Conservation (phyloP, 371 early-diverging fungal species). For the Lichtheimia corymbifera region DNA sequence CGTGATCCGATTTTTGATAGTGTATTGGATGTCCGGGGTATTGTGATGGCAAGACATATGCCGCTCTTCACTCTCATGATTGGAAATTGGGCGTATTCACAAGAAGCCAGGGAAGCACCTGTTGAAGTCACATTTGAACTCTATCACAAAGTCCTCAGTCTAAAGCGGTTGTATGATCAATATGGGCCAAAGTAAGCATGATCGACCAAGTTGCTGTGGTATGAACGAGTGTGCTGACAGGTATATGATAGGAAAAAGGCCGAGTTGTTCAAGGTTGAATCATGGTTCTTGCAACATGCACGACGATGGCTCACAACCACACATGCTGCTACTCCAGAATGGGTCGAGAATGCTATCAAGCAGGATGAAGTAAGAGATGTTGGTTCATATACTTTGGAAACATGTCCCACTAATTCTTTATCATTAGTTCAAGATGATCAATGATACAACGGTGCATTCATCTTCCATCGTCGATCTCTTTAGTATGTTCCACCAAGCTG, state of each 20-base stretch:
- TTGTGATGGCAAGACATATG: slow-evolving; percentile 55
- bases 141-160: slow-evolving; percentile 50
- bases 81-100: slow-evolving; percentile 52
- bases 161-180: slow-evolving; percentile 51
- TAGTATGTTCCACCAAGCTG: slow-evolving; percentile 75
- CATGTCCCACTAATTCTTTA: slow-evolving; percentile 7
- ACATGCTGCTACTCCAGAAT: slow-evolving; percentile 56
- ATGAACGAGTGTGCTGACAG: not conserved
- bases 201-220: no score
- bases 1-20: slow-evolving; percentile 11
- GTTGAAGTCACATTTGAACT: slow-evolving; percentile 53
- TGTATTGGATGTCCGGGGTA: slow-evolving; percentile 36
- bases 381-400: not conserved
- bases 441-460: slow-evolving; percentile 69
- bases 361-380: slow-evolving; percentile 57
- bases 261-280: slow-evolving; percentile 60
- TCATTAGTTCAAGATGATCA: slow-evolving; percentile 57
- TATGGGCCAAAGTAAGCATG: slow-evolving; percentile 45
- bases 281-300: slow-evolving; percentile 67
- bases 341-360: slow-evolving; percentile 64
- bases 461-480: slow-evolving; percentile 82
- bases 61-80: slow-evolving; percentile 56
- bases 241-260: slow-evolving; percentile 31
- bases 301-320: slow-evolving; percentile 60
- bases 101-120: slow-evolving; percentile 43